Evolutionary conservation across 306 rosid genomes (phyloP).

Genomic region (Pyrus betulifolia): DNA sequence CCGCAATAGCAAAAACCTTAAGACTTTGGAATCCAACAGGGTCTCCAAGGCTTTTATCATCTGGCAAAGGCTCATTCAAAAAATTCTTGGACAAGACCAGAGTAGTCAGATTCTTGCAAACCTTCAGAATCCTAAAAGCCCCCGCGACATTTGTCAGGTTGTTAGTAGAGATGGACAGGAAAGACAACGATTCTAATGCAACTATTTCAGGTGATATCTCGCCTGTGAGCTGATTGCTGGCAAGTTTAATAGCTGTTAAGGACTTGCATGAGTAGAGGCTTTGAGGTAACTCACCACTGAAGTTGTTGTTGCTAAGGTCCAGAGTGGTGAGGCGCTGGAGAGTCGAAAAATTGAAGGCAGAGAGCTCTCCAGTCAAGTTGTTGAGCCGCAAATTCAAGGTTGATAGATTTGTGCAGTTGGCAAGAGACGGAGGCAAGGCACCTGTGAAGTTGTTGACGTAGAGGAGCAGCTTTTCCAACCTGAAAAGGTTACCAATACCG

Average conservation of each 20-base stretch:
- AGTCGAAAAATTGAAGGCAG: constrained; percentile 57
- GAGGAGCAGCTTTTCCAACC: constrained; percentile 49
- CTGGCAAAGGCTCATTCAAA: constrained; percentile 41
- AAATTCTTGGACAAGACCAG: constrained; percentile 54
- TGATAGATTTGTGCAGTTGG: constrained; percentile 58
- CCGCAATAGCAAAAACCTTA: constrained; percentile 67
- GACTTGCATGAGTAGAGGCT: constrained; percentile 73
- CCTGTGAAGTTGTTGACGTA: constrained; percentile 70
- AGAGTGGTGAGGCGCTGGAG: constrained; percentile 44
- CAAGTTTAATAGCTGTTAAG: constrained; percentile 62
- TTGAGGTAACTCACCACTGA: constrained; percentile 60
- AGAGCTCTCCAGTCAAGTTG: constrained; percentile 50
- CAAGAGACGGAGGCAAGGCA: constrained; percentile 47
- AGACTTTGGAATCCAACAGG: constrained; percentile 51
- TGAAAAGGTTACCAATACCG: constrained; percentile 54
- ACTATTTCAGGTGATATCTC: constrained; percentile 52
- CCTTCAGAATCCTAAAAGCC: constrained; percentile 52
- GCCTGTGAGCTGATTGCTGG: constrained; percentile 55
- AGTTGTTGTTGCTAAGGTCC: constrained; percentile 73
- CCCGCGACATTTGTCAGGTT: constrained; percentile 46
- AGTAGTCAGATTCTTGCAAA: constrained; percentile 62
- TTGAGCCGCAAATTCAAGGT: constrained; percentile 73
- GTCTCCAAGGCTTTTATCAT: constrained; percentile 35
- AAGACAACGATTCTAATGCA: constrained; percentile 51
- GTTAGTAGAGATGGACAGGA: constrained; percentile 65